Base-by-base conservation (phyloP, 2,329 filamentous ascomycete genomes). In the Calonectria multiphialidica region DNA sequence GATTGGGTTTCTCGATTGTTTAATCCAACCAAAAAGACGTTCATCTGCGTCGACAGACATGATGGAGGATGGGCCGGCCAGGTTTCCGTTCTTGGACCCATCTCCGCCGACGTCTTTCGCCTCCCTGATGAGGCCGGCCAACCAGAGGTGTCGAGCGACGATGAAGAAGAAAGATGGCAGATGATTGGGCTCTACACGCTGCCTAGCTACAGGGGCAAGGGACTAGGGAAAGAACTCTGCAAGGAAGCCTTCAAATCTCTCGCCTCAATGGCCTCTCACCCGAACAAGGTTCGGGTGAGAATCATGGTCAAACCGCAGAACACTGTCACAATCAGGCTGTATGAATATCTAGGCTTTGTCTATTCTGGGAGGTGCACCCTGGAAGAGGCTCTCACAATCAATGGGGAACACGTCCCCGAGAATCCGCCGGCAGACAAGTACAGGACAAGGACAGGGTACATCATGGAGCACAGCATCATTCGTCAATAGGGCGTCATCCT, bases 261-360 rank as follows among this genome's bases (percentile, higher is more conserved):
- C 4, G 16, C 18, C 13, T 35, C 45, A 30, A 5, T 10, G 15
- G n/a, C 10, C 13, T n/a, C 21, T 9, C 44, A 49, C 8, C 53
- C 64, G 1, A 44, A 12, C 18, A 25, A 40, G 12, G 44, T 66
- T 2, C 62, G 53, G 10, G 68, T 71, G 25, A 50, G 68, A 5
- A 61, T 71, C 44, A 71, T 71, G 68, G 53, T 62, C 16, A 71
- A 71, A 45, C 53, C 68, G 10, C 42, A 66, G 3, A 71, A 66
- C 12, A 37, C 37, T 1, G 45, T 28, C 13, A 55, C 63, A 7
- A 18, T 71, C 8, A 45, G 13, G 10, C 5, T 71, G 35, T 71
- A 71, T 30, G 2, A 33, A 12, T 45, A 44, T 5, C 16, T 66
- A 16, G 68, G 55, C 1, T 63, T 71, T 53, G 53, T 45, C 10